phyloP scores from a whole-genome alignment of 139 green algal species.

The Spirogloea muscicola region DNA sequence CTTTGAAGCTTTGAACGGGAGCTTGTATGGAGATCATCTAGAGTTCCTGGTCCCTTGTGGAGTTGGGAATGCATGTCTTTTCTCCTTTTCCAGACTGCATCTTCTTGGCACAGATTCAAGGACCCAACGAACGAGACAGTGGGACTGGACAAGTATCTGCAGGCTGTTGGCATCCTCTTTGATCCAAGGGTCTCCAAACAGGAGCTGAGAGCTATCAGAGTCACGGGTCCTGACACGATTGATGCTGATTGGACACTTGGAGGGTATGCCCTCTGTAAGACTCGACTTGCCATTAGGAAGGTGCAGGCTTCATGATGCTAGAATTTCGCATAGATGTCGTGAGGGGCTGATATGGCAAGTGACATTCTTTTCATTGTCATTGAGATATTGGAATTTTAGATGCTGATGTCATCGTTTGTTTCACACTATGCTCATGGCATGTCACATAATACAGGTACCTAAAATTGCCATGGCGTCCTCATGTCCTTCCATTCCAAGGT shows the following conservation, averaged over 20 bases:
- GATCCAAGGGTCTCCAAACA: slow-evolving; percentile 61
- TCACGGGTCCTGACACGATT: slow-evolving; percentile 55
- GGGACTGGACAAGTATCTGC: slow-evolving; percentile 60
- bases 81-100: not conserved
- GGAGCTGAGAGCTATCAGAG: slow-evolving; percentile 60
- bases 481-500: slow-evolving; percentile 14
- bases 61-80: not conserved
- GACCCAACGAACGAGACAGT: slow-evolving; percentile 78
- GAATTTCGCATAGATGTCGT: not conserved
- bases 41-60: not conserved
- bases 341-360: not conserved
- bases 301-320: not conserved
- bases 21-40: not conserved
- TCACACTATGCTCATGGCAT: not conserved
- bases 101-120: slow-evolving; percentile 56
- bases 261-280: slow-evolving; percentile 50
- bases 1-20: not conserved
- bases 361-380: not conserved
- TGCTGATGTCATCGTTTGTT: not conserved
- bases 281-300: not conserved
- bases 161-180: slow-evolving; percentile 75
- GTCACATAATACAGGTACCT: slow-evolving; percentile 12
- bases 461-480: slow-evolving; percentile 26
- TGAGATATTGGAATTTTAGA: not conserved
- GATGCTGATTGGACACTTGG: slow-evolving; percentile 63